Percentiles rank a stretch among this genome's conserved stretches.
Conservation (phyloP, 2,329 filamentous ascomycete genomes). For the Exserohilum rostratum region DNA sequence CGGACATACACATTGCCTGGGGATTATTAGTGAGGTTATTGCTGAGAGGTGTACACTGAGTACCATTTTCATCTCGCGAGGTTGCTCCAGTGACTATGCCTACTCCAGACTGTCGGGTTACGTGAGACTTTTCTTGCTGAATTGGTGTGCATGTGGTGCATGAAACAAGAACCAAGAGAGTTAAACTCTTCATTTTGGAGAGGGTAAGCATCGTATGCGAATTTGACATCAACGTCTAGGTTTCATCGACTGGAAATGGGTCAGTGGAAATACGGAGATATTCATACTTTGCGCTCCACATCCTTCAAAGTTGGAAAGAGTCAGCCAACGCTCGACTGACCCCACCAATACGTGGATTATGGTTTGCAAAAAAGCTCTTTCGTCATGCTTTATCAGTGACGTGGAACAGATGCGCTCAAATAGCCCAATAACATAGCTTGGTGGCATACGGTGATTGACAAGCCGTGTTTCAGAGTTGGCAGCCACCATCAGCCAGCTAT, state of each 20-base stretch:
- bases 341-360: background rate
- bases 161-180: slow-evolving; percentile 9
- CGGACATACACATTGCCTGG: slow-evolving; percentile 52
- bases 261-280: slow-evolving; percentile 1
- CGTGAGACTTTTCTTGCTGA: background rate
- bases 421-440: too few relatives aligned
- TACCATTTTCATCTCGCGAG: slow-evolving; percentile 29
- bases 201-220: slow-evolving; percentile 14
- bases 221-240: background rate
- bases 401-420: background rate
- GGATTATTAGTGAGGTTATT: background rate
- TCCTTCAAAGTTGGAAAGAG: background rate
- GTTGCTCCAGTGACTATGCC: slow-evolving; percentile 27
- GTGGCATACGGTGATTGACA: background rate
- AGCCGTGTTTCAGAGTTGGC: too few relatives aligned
- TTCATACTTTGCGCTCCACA: background rate
- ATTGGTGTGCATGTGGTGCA: slow-evolving; percentile 14
- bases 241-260: background rate
- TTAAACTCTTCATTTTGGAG: background rate
- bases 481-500: background rate
- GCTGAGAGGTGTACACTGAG: background rate
- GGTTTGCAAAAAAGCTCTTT: background rate
- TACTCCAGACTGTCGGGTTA: slow-evolving; percentile 5
- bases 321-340: background rate
- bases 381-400: background rate